Evolutionary conservation across 1,139 yeast species (phyloP), one percentile per base, ranked within the genome.

Genomic region (Pichia sorboxylosa): DNA sequence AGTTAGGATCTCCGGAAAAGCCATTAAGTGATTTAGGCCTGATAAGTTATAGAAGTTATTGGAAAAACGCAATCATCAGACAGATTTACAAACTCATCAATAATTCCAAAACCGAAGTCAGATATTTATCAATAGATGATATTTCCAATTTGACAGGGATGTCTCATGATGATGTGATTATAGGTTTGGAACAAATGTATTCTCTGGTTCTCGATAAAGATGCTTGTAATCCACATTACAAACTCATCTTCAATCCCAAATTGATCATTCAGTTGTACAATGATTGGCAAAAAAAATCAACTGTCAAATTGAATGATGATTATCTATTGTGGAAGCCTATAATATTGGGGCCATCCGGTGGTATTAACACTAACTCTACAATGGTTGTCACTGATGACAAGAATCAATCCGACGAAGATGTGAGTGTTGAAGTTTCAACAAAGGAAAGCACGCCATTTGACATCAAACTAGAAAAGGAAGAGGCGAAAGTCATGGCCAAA

Each of bases 1-100:
- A 76, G 40, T 69, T 69, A 36, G 98, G 98, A 1, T 82, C 96
- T 0, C 98, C 98, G 0, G 98, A 90, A 47, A 87, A 87, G 49
- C 97, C 98, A 0, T 62, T 90, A 34, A 78, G 93, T 46, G 92
- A 81, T 44, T 60, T 87, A 35, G 98, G 98, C 0, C 59, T 85
- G 30, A 57, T 82, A 21, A 81, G 95, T 42, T 90, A 90, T 54
- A 63, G 93, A 42, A 81, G 77, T 46, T 90, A 81, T 53, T 90
- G 98, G 97, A 76, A 71, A 44, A 57, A 74, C 2, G 62, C 78
- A 6, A 60, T 83, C 14, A 79, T 85, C 16, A 61, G 58, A 31
- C 56, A 55, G 10, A 55, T 74, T 16, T 57, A 55, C 15, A 29
- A 29, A 25, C 35, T 32, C 21, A 28, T 30, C 10, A 13, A 17